Base-by-base conservation (phyloP, 352 stramenopile genomes). In the Phytophthora cactorum region DNA sequence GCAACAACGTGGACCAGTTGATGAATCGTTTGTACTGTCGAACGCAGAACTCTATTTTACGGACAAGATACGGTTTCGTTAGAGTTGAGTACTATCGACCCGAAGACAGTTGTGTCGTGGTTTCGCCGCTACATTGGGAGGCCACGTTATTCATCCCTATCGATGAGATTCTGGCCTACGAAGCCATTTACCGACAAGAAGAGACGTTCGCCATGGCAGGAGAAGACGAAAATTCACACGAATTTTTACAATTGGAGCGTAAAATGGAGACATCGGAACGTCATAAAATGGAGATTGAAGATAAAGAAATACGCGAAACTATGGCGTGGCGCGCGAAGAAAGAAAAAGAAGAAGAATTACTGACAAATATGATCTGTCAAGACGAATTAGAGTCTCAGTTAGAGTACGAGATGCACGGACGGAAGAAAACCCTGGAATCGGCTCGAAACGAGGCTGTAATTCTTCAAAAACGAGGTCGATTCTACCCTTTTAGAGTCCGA, bases 91-190 rank as follows among this genome's bases (percentile, higher is more conserved):
- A 81, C 47, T 92, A 77, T 32, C 79, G 86, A n/a, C 56, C 75
- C 12, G 70, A 81, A 27, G 86, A 93, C 59, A 61, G 63, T 7
- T 85, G 64, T 41, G 66, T 92, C 2, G 74, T 90, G 2, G 64
- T 91, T 6, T 72, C 58, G 14, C 68, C 75, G 2, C 29, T 82
- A 1, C 38, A 68, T 2, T 95, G 84, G 84, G 49, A 81, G 27
- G 84, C 67, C 1, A 90, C 82, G 2, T 62, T 93, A 6, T 90
- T 72, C 43, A 67, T 91, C 3, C 70, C 73, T 0, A 47, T 90
- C 3, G 41, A 66, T 31, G 56, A 90, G 12, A 63, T 95, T 22
- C 28, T 90, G 15, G 54, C 54, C 2, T 55, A 73, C 11, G 86
- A 92, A 68, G 66, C 75, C 3, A 61, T 79, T 0, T 75, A 77